phyloP scores from a whole-genome alignment of 805 yeast species.

The Metschnikowia koreensis region DNA sequence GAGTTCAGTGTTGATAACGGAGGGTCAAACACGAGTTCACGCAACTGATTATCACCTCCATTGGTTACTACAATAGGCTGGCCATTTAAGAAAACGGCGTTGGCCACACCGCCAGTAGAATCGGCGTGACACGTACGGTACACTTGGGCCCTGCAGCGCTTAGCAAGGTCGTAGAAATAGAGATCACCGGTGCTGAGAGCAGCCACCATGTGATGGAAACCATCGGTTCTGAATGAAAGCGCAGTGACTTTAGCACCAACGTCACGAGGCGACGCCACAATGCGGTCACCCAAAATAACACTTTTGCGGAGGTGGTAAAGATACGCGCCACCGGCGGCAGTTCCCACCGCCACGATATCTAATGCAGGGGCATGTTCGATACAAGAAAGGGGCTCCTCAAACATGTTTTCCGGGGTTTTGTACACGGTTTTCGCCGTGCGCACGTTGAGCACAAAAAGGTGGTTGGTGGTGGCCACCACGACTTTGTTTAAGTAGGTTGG shows the following conservation, averaged over 20 bases:
- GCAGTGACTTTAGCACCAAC: conserved; percentile 49
- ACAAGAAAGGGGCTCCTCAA: conserved; percentile 57
- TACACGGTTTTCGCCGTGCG: conserved; percentile 72
- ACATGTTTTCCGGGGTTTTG: conserved; percentile 48
- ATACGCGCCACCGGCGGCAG: conserved; percentile 61
- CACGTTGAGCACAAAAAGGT: conserved; percentile 65
- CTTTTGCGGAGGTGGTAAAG: conserved; percentile 70
- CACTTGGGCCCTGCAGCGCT: conserved; percentile 70
- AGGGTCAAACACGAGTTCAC: conserved; percentile 93
- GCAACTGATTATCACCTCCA: conserved; percentile 87
- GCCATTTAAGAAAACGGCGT: conserved; percentile 75
- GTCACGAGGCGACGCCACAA: conserved; percentile 43
- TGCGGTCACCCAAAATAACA: conserved; percentile 46
- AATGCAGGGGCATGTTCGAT: conserved; percentile 83
- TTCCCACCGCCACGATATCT: conserved; percentile 79
- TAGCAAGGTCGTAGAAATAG: conserved; percentile 77
- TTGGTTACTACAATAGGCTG: conserved; percentile 87
- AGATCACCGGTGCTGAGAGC: conserved; percentile 81
- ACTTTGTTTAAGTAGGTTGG: conserved; percentile 92
- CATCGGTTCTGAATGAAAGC: conserved; percentile 88
- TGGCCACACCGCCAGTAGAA: conserved; percentile 71
- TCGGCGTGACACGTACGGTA: conserved; percentile 73
- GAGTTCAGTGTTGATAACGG: conserved; percentile 64
- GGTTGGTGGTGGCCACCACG: conserved; percentile 71
- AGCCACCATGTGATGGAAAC: conserved; percentile 75